Conservation (phyloP, 2,329 filamentous ascomycete species). For the Apiospora marii region DNA sequence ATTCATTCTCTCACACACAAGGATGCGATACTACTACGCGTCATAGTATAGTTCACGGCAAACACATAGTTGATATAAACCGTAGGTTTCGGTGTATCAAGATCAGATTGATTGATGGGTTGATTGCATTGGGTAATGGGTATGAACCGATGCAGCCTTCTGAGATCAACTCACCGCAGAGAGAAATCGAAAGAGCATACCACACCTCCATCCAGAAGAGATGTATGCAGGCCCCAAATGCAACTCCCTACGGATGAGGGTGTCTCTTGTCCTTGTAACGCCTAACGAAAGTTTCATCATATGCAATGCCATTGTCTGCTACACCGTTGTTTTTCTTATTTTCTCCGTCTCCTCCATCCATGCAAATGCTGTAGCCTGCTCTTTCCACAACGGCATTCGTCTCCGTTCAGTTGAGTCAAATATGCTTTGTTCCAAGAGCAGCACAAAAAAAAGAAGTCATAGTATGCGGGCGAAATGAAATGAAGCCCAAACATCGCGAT, state of each 20-base stretch:
- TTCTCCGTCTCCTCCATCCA: constrained; percentile 10
- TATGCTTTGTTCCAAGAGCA: constrained; percentile 25
- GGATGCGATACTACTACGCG: too few species aligned
- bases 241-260: constrained; percentile 25
- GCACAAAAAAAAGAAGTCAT: constrained; percentile 22
- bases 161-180: constrained; percentile 7
- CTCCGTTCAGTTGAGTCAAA: constrained; percentile 5
- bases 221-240: constrained; percentile 25
- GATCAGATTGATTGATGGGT: constrained; percentile 12
- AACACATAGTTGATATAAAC: background rate
- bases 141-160: background rate
- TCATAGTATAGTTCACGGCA: too few species aligned
- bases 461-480: constrained; percentile 6
- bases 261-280: constrained; percentile 24
- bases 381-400: background rate
- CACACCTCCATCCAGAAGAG: constrained; percentile 30
- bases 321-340: constrained; percentile 6
- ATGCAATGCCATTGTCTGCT: constrained; percentile 27
- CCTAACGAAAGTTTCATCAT: constrained; percentile 15
- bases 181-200: constrained; percentile 21
- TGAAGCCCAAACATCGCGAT: constrained; percentile 11
- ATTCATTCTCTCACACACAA: background rate
- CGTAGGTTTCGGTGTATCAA: background rate
- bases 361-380: constrained; percentile 1
- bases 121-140: background rate